Evolutionary conservation across 1,284 basidiomycete species (phyloP).

Genomic region (Vanrija sp.): DNA sequence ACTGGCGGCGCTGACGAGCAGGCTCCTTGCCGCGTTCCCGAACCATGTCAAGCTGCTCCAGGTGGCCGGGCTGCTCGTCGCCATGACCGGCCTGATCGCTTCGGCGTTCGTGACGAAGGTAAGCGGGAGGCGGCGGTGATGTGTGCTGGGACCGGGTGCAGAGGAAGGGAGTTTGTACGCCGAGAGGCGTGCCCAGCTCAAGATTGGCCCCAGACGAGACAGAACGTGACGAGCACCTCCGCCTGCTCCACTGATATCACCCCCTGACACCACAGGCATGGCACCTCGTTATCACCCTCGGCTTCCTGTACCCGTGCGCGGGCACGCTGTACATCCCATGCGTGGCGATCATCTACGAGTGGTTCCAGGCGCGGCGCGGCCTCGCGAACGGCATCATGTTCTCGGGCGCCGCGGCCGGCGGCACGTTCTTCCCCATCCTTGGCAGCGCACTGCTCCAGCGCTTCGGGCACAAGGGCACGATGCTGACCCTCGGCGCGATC

Average conservation of each 20-base stretch:
- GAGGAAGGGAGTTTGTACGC: too few relatives aligned
- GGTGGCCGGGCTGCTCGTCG: slow-evolving; percentile 26
- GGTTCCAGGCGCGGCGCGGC: slow-evolving; percentile 32
- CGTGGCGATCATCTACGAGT: slow-evolving; percentile 39
- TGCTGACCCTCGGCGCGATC: slow-evolving; percentile 34
- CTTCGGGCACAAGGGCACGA: slow-evolving; percentile 41
- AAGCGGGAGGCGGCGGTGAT: too few relatives aligned
- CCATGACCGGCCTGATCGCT: slow-evolving; percentile 25
- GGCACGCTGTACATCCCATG: slow-evolving; percentile 38
- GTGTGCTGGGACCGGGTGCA: too few relatives aligned
- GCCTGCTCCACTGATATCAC: too few relatives aligned
- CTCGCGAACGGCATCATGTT: slow-evolving; percentile 29
- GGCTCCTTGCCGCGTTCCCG: slow-evolving; percentile 34
- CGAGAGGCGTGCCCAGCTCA: too few relatives aligned
- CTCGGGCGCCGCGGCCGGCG: slow-evolving; percentile 32
- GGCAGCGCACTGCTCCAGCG: slow-evolving; percentile 30
- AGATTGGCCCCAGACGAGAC: too few relatives aligned
- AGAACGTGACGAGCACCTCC: too few relatives aligned
- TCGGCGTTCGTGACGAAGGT: slow-evolving; percentile 41
- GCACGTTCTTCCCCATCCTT: slow-evolving; percentile 40
- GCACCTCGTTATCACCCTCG: slow-evolving; percentile 42
- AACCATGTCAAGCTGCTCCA: slow-evolving; percentile 28
- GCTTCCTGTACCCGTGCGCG: slow-evolving; percentile 32
- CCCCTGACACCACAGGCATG: slow-evolving; percentile 26
- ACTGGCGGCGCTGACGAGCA: slow-evolving; percentile 10